Evolutionary conservation across 371 early-diverging fungal genomes (phyloP).

Genomic region (Mucor mucedo): DNA sequence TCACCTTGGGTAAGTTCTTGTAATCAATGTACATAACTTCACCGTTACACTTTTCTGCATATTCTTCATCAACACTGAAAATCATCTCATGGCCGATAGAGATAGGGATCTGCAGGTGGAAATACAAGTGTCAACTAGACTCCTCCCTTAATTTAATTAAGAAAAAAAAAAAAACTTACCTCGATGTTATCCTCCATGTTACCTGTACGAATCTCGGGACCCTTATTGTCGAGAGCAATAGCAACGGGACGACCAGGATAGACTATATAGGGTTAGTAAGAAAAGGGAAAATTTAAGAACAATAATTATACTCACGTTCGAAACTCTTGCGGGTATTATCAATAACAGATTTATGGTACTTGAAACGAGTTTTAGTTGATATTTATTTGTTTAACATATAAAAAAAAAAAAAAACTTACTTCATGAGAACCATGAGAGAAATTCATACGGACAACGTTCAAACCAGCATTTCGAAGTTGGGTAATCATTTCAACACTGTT

Average conservation of each 20-base stretch:
- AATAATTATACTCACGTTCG: constrained; percentile 40
- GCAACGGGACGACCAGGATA: constrained; percentile 78
- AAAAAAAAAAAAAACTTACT: constrained; percentile 38
- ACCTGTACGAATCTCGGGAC: constrained; percentile 87
- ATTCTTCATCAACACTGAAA: constrained; percentile 80
- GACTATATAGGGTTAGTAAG: constrained; percentile 27
- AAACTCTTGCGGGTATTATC: constrained; percentile 73
- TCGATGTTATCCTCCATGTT: constrained; percentile 69
- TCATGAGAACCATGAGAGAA: constrained; percentile 96
- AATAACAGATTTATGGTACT: constrained; percentile 59
- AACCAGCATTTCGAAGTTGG: constrained; percentile 89
- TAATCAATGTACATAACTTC: constrained; percentile 88
- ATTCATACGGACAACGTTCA: constrained; percentile 95
- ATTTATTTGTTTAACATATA: neutral
- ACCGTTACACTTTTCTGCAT: constrained; percentile 67
- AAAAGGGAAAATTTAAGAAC: neutral
- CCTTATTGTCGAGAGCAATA: constrained; percentile 89
- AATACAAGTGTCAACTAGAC: constrained; percentile 1
- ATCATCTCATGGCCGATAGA: constrained; percentile 79
- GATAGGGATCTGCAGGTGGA: constrained; percentile 54
- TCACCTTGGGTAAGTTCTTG: constrained; percentile 83
- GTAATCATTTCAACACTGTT: constrained; percentile 86
- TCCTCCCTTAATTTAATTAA: neutral
- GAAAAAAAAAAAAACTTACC: constrained; percentile 21
- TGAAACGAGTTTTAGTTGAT: neutral